Percentiles rank a stretch among this genome's conserved stretches.
phyloP scores from a whole-genome alignment of 2,329 filamentous ascomycete species.

The Corinectria fuckeliana region DNA sequence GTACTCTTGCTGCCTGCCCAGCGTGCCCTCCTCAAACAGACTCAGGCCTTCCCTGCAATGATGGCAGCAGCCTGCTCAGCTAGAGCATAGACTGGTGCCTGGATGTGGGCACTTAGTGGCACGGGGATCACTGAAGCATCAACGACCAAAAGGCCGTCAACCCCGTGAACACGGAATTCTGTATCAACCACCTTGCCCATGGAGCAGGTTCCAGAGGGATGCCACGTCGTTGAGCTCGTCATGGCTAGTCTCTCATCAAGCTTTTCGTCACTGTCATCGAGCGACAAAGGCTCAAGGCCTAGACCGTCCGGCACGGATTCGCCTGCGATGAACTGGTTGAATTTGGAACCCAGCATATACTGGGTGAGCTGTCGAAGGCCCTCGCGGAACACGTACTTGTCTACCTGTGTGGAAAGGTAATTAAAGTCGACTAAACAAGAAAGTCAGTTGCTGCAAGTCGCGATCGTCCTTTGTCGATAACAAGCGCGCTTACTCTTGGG shows the following conservation, averaged over 20 bases:
- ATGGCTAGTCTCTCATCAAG: conserved; percentile 31
- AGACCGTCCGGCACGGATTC: conserved; percentile 30
- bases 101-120: conserved; percentile 39
- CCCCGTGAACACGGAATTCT: conserved; percentile 59
- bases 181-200: conserved; percentile 65
- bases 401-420: conserved; percentile 34
- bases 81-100: conserved; percentile 44
- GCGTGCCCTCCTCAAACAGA: no score
- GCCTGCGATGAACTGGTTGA: conserved; percentile 27
- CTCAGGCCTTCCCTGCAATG: conserved; percentile 16
- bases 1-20: no score
- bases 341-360: conserved; percentile 33
- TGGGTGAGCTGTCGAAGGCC: conserved; percentile 30
- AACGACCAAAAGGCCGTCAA: conserved; percentile 40
- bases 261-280: conserved; percentile 28
- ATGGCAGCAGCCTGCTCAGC: conserved; percentile 44
- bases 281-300: conserved; percentile 17
- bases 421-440: conserved; percentile 29
- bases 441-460: background rate
- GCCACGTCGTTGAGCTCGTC: conserved; percentile 53
- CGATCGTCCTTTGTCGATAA: background rate
- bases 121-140: conserved; percentile 45
- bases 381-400: conserved; percentile 33
- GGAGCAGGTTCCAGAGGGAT: conserved; percentile 59
- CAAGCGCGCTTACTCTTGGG: conserved; percentile 28